phyloP scores from a whole-genome alignment of 495 filamentous ascomycete species.

The Neurospora pannonica region DNA sequence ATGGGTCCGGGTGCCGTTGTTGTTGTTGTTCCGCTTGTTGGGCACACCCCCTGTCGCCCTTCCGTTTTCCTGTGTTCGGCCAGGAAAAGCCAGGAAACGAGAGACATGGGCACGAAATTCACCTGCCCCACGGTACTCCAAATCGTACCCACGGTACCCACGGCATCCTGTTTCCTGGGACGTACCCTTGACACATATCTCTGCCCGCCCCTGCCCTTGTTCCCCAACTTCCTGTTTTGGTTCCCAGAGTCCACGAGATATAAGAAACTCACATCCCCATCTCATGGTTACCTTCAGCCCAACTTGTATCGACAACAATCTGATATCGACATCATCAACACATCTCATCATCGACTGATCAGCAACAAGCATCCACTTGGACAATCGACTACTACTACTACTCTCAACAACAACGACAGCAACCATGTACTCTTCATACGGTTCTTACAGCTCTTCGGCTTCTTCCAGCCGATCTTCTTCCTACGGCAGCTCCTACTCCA shows the following conservation, averaged over 20 bases:
- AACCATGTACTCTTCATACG: slow-evolving; percentile 35
- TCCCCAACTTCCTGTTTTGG: slow-evolving; percentile 6
- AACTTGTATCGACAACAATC: slow-evolving; percentile 1
- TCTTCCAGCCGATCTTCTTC: slow-evolving; percentile 15
- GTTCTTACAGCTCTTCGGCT: slow-evolving; percentile 24
- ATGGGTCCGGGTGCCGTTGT: neutral
- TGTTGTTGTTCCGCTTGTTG: neutral
- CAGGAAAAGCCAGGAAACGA: neutral
- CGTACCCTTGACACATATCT: slow-evolving; percentile 1
- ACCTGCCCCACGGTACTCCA: slow-evolving; percentile 19
- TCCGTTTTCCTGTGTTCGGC: neutral
- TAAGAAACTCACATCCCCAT: slow-evolving; percentile 10
- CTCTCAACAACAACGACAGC: slow-evolving; percentile 4
- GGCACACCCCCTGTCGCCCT: neutral
- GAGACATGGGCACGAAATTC: neutral
- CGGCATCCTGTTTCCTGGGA: slow-evolving; percentile 22
- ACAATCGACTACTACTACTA: slow-evolving; percentile 5
- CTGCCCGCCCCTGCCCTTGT: neutral
- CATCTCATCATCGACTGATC: neutral
- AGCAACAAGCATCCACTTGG: neutral
- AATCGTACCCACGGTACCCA: neutral
- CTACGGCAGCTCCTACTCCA: slow-evolving; percentile 15
- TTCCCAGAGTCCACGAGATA: slow-evolving; percentile 1
- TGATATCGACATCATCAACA: slow-evolving; percentile 4
- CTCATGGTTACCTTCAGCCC: neutral